Percentiles rank a stretch among this genome's conserved stretches.
These are phyloP conservation scores for Suillus occidentalis DNA, from an alignment of 768 basidiomycete species.

Conservation along the genomic window DNA sequence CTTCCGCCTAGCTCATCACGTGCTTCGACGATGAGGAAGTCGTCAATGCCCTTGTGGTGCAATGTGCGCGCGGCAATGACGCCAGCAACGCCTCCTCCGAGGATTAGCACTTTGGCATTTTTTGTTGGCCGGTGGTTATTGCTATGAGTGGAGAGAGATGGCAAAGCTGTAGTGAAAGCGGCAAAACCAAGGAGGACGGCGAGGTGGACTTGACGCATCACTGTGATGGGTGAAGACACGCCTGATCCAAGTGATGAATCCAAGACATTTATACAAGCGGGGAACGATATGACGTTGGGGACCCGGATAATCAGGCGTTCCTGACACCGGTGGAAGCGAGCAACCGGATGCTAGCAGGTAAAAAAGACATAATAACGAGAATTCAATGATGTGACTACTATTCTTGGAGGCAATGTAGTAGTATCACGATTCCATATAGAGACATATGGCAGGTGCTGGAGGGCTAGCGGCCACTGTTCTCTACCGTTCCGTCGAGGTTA, in stretches of 20 bases:
- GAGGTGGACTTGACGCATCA: not conserved
- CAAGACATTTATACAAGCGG: not conserved
- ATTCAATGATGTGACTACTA: no score
- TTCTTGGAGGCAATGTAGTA: no score
- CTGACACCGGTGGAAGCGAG: not conserved
- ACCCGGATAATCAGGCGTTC: not conserved
- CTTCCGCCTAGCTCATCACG: conserved; percentile 61
- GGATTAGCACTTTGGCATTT: conserved; percentile 48
- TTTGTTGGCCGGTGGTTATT: conserved; percentile 7
- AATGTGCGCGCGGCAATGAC: conserved; percentile 64
- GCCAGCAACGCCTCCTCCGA: conserved; percentile 68
- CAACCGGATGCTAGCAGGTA: not conserved
- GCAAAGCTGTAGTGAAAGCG: not conserved
- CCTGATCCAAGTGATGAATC: not conserved
- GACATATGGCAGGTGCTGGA: no score
- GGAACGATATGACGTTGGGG: not conserved
- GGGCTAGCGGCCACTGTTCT: no score
- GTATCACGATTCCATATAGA: no score
- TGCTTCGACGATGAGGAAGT: conserved; percentile 63
- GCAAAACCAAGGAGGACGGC: not conserved
- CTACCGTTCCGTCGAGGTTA: no score
- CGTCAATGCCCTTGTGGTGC: conserved; percentile 49
- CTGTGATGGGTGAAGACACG: not conserved
- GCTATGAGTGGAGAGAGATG: not conserved
- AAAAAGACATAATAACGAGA: not conserved